Base-by-base conservation (phyloP, 2,329 filamentous ascomycete genomes). In the Talaromyces rugulosus region DNA sequence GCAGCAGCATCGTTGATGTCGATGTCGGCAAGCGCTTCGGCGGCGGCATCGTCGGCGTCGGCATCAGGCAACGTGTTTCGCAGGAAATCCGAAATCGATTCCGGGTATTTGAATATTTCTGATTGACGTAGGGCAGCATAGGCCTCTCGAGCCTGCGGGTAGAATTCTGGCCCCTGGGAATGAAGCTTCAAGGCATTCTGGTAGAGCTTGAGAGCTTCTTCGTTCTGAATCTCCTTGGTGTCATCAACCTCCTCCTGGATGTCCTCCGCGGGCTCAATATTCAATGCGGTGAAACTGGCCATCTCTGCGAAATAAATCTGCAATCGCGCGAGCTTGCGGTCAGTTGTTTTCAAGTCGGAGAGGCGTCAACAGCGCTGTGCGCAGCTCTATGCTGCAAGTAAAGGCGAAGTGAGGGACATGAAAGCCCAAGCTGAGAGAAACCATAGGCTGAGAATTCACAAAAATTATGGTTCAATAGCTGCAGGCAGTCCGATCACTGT, bases 151-250 rank as follows among this genome's bases (percentile, higher is more conserved):
- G 96, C 94, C 71, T 92, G 87, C 55, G 86, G 77, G 73, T 91
- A 95, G 59, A 87, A 90, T 18, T 80, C 80, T 0, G 90, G 87
- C 1, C 95, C 93, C 77, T 96, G 92, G 1, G 94, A 89, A 73
- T 99, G 95, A 67, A 93, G 87, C 75, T 94, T 96, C 62, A 99
- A 80, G 54, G 95, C 95, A 68, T 84, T 89, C 72, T 98, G 93
- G 74, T 97, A 99, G 40, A 94, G 85, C 78, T 97, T 98, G 65
- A 99, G 81, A 55, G 95, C 93, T 78, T 99, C 95, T 71, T 99
- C 95, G 71, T 98, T 94, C 82, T 96, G 93, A 58, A 99, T 87
- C 76, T 98, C 94, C 74, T 94, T 95, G 36, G 93, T 96, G 70
- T 95, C 92, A 74, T 99, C 95, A 71, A 96, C 82, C 77, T 97